Conservation (phyloP, 768 basidiomycete genomes). For the Goffeauzyma gilvescens region DNA sequence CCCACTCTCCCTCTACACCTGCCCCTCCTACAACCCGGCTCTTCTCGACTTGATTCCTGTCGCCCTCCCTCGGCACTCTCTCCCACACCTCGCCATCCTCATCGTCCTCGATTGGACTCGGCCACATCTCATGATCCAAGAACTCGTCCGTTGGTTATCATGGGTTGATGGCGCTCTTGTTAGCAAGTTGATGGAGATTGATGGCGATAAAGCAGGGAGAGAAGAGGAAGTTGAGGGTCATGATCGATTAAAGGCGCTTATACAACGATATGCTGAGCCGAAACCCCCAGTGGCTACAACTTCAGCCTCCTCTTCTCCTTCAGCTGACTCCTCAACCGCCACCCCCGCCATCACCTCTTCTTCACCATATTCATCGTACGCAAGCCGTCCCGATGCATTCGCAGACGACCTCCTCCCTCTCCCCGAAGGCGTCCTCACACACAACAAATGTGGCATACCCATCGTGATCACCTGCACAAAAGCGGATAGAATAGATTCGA, state of each 20-base stretch:
- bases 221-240: constrained; percentile 47
- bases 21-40: constrained; percentile 56
- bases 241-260: constrained; percentile 64
- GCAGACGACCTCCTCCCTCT: constrained; percentile 56
- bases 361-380: no score
- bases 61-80: constrained; percentile 46
- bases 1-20: constrained; percentile 74
- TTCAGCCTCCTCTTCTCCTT: constrained; percentile 37
- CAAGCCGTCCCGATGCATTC: constrained; percentile 6
- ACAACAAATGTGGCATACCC: constrained; percentile 61
- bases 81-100: no score
- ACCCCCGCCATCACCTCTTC: no score
- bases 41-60: constrained; percentile 56
- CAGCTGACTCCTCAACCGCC: constrained; percentile 34
- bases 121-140: constrained; percentile 72
- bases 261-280: constrained; percentile 80
- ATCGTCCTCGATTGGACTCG: constrained; percentile 88
- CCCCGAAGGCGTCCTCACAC: constrained; percentile 63
- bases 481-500: constrained; percentile 74
- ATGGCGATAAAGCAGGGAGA: constrained; percentile 39
- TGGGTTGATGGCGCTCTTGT: no score
- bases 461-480: constrained; percentile 81
- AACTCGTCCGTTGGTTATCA: constrained; percentile 62
- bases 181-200: no score
- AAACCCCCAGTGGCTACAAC: constrained; percentile 36